Base-by-base conservation (phyloP, 768 basidiomycete species). In the Boletus patriciae region DNA sequence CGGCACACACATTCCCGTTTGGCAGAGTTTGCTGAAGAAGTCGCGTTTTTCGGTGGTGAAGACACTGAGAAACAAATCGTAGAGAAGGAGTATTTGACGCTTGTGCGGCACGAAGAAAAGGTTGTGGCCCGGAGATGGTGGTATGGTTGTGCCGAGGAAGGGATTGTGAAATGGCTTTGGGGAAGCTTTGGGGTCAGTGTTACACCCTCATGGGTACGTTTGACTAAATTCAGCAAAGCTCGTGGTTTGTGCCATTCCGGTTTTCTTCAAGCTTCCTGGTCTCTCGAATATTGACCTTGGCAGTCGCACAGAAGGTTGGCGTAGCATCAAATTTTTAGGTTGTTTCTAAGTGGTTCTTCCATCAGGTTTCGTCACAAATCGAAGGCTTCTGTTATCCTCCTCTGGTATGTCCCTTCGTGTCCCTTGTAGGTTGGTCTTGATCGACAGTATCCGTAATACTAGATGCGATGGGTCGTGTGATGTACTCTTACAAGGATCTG, bases 401-500 rank as follows among this genome's bases (percentile, higher is more conserved):
- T 91, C 90, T 57, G 88, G 88, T 85, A 57, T 59, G 75, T 57
- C n/a, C 34, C 29, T 50, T 25, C 21, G 49, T 33, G 8, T 61
- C 51, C 38, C 38, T 43, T 21, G 33, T 60, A 50, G 16, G 46
- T 58, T 18, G 19, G 13, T 33, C 31, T 15, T 41, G 31, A 42
- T 41, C 23, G 15, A 57, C 37, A 23, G n/a, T 5, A 44, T 52
- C 37, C 42, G 18, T 27, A 59, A 61, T 25, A 34, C 55, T 61
- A 84, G 96, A 98, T 75, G 96, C 96, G 1, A 90, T 98, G 63
- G 94, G 94, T 33, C 84, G 95, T 19, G 86, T 97, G 29, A 94
- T 98, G 92, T 96, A 95, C 70, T 94, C 92, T 4, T 98, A 97
- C 77, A 98, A 97, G 73, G 95, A 98, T 69, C 78, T 99, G 5